phyloP scores from a whole-genome alignment of 2,329 filamentous ascomycete species.

The Aspergillus intermedius region DNA sequence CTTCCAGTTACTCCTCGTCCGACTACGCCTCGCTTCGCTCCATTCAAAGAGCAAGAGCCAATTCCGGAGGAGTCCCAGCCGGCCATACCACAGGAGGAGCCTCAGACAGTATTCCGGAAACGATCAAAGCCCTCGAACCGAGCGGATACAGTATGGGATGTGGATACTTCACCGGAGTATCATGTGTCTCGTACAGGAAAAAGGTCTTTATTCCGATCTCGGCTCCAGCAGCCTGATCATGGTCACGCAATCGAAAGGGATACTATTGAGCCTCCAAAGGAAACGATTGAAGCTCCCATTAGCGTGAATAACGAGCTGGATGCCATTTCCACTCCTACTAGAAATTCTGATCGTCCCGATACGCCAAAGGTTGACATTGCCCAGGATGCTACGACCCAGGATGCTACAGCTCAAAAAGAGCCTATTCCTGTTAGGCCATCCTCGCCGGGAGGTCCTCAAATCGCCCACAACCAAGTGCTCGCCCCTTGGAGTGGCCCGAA shows the following conservation, averaged over 20 bases:
- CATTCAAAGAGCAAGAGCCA: constrained; percentile 10
- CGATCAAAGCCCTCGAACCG: constrained; percentile 18
- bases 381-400: no score
- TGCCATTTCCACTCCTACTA: constrained; percentile 3
- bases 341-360: background rate
- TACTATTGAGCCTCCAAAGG: background rate
- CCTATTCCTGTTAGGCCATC: constrained; percentile 2
- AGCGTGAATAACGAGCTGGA: no score
- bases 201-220: constrained; percentile 4
- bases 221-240: constrained; percentile 4
- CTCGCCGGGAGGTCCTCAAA: constrained; percentile 14
- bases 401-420: constrained; percentile 3
- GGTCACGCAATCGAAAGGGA: background rate
- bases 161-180: constrained; percentile 28
- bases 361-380: background rate
- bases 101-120: constrained; percentile 13
- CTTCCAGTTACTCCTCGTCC: constrained; percentile 22
- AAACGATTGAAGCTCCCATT: no score
- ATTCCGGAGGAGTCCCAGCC: constrained; percentile 9
- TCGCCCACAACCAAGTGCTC: constrained; percentile 50
- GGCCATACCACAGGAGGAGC: constrained; percentile 7
- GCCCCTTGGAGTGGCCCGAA: constrained; percentile 53
- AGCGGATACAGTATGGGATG: constrained; percentile 29
- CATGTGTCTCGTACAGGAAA: constrained; percentile 11
- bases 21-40: constrained; percentile 12